Evolutionary conservation across 1,284 basidiomycete species (phyloP).

Genomic region (Xerocomus cyaneibrunnescens): DNA sequence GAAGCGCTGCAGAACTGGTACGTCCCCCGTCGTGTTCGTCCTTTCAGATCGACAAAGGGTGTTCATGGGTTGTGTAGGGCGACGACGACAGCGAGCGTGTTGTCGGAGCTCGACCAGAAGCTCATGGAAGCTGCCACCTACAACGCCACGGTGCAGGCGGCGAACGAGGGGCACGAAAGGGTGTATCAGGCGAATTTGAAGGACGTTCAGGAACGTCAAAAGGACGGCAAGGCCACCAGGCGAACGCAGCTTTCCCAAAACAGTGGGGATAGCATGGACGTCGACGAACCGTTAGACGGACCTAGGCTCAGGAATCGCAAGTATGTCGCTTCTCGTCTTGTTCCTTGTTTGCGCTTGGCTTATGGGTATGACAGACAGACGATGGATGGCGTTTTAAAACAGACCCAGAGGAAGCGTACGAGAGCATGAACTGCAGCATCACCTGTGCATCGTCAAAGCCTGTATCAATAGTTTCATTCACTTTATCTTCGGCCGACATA

Average conservation of each 20-base stretch:
- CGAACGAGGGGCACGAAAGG: constrained; percentile 40
- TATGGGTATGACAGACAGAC: constrained; percentile 23
- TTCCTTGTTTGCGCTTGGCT: neutral
- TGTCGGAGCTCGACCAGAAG: constrained; percentile 54
- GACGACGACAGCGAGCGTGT: constrained; percentile 62
- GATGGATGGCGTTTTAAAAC: constrained; percentile 35
- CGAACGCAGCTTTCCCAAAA: constrained; percentile 24
- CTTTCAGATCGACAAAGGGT: too few relatives aligned
- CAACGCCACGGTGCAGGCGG: constrained; percentile 26
- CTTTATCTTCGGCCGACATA: too few relatives aligned
- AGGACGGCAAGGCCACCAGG: constrained; percentile 48
- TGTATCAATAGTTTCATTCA: constrained; percentile 24
- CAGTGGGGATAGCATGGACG: constrained; percentile 46
- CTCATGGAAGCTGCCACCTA: constrained; percentile 37
- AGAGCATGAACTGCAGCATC: constrained; percentile 33
- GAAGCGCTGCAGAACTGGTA: constrained; percentile 71
- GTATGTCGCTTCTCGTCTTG: constrained; percentile 37
- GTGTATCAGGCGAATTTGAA: constrained; percentile 35
- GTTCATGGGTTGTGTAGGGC: constrained; percentile 52
- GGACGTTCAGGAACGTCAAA: constrained; percentile 44
- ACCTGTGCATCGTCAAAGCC: neutral
- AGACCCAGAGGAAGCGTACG: constrained; percentile 45
- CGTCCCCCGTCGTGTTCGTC: too few relatives aligned
- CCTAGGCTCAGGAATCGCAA: constrained; percentile 51
- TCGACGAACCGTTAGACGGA: constrained; percentile 43